These are phyloP conservation scores for Pascua guehoae DNA, from an alignment of 1,284 basidiomycete species.

Conservation along the genomic window DNA sequence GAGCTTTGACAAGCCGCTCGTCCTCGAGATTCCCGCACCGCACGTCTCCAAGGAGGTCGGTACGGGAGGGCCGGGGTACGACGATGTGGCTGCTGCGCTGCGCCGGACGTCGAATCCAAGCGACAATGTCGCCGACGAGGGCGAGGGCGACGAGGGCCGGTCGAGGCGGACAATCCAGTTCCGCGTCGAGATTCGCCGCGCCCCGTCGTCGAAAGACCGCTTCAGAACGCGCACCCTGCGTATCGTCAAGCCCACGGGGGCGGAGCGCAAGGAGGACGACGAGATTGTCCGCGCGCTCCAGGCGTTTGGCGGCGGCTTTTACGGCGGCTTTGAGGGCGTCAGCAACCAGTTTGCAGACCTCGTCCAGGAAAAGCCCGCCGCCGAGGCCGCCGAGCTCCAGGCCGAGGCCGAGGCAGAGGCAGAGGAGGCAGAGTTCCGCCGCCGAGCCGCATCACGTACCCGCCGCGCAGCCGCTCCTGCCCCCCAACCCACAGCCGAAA, in stretches of 20 bases:
- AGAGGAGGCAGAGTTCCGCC: slow-evolving; percentile 1
- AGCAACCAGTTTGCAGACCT: slow-evolving; percentile 19
- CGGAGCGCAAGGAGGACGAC: slow-evolving; percentile 21
- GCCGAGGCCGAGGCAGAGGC: slow-evolving; percentile 13
- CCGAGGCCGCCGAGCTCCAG: slow-evolving; percentile 11
- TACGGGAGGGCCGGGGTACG: neutral
- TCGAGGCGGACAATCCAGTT: slow-evolving; percentile 12
- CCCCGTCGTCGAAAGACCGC: neutral
- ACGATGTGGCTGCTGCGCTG: slow-evolving; percentile 7
- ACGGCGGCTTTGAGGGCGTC: slow-evolving; percentile 34
- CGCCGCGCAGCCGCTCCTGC: neutral
- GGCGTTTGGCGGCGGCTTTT: slow-evolving; percentile 29
- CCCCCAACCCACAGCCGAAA: neutral
- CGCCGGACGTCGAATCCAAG: neutral
- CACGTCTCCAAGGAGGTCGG: neutral
- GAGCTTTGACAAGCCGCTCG: slow-evolving; percentile 19
- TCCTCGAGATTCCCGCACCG: slow-evolving; percentile 33
- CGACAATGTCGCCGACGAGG: no score
- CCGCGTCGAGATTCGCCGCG: slow-evolving; percentile 13
- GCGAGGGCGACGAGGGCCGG: neutral
- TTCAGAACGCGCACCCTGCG: no score
- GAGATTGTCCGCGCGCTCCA: slow-evolving; percentile 25
- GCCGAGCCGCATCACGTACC: neutral
- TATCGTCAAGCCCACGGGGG: neutral
- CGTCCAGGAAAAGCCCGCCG: slow-evolving; percentile 4